Evolutionary conservation across 805 yeast species (phyloP), one percentile per base, ranked within the genome.

Genomic region (Suhomyces pyralidae): DNA sequence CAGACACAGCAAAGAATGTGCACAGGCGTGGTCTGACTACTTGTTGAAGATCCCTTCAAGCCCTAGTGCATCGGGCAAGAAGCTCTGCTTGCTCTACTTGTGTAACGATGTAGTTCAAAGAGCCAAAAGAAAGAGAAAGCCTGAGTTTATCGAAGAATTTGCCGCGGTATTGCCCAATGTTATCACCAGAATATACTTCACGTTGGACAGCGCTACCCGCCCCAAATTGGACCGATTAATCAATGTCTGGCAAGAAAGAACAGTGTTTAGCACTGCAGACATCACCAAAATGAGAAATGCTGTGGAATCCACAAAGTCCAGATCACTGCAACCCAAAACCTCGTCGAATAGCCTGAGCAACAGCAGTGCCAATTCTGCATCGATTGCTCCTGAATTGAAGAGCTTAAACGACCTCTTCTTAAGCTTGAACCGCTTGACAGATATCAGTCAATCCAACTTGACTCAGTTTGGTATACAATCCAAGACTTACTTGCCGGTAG

Each of bases 61-160:
- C 6, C 9, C 55, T 5, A 46, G 52, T 32, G 44, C 53, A 19
- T 60, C 66, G 5, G 49, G 57, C n/a, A 76, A 79, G 59, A 79
- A 77, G 54, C 74, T 86, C 49, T 77, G 86, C 2, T 68, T 86
- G 51, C 74, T 90, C 22, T 90, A 90, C 61, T 71, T 90, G 12
- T 85, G 87, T 49, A 90, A 90, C 65, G 97, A 90, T 58, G 84
- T 90, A 20, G 86, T 89, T 1, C 97, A 90, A 67, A 87, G 87
- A 63, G 82, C 91, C 3, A 77, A 84, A 53, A 83, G 85, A 32
- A 82, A 83, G 59, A 76, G 80, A 54, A 82, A 80, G 60, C 70
- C 71, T 3, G 88, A 82, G 46, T 85, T 86, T 57, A 67, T 85
- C 3, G 70, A 67, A 7, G 84, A 82, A 2, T 90, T 88, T 67